These are phyloP conservation scores for Globisporangium camurandrum DNA, from an alignment of 352 stramenopile species.

Conservation along the genomic window DNA sequence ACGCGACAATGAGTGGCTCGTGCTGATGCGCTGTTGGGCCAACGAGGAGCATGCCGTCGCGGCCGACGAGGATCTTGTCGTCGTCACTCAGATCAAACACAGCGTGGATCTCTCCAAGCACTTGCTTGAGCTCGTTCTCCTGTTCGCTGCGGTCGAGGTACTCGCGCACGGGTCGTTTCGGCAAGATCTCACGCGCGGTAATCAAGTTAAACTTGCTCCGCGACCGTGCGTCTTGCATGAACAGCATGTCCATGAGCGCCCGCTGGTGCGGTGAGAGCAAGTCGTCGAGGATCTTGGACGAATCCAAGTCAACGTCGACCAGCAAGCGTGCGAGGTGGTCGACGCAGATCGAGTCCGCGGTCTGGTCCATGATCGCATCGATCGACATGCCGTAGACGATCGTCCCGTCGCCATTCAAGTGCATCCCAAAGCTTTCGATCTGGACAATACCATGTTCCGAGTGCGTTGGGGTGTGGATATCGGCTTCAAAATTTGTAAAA, in stretches of 20 bases:
- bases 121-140: constrained; percentile 96
- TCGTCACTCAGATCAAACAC: constrained; percentile 95
- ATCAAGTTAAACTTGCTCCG: constrained; percentile 97
- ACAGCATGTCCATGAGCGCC: constrained; percentile 92
- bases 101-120: constrained; percentile 91
- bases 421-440: constrained; percentile 96
- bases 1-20: constrained; percentile 90
- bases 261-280: constrained; percentile 93
- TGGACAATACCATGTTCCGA: constrained; percentile 94
- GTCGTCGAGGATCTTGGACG: constrained; percentile 94
- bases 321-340: constrained; percentile 95
- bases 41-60: constrained; percentile 89
- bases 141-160: constrained; percentile 96
- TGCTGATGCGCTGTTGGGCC: constrained; percentile 90
- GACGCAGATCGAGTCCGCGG: constrained; percentile 95
- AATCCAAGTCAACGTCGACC: constrained; percentile 94
- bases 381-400: constrained; percentile 89
- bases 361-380: constrained; percentile 95
- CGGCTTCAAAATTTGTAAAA: constrained; percentile 98
- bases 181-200: constrained; percentile 94
- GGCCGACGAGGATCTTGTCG: constrained; percentile 94
- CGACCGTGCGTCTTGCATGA: constrained; percentile 91
- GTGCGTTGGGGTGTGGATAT: constrained; percentile 93
- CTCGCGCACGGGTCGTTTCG: constrained; percentile 91
- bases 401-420: constrained; percentile 68